phyloP scores from a whole-genome alignment of 495 filamentous ascomycete species.

The Bryoglossum gracile region DNA sequence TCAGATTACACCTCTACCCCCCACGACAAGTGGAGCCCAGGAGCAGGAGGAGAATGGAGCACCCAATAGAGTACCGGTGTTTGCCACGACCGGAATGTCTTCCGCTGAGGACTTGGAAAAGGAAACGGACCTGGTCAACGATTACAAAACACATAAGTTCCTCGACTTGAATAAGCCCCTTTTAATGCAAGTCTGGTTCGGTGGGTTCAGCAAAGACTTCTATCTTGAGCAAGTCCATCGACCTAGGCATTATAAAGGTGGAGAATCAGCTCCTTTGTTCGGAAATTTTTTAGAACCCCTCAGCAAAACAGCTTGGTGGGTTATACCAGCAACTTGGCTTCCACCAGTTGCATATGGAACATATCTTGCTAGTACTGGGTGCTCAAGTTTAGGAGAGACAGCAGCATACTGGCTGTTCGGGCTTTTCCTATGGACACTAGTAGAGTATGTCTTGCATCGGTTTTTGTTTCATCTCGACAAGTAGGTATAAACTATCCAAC shows the following conservation, averaged over 20 bases:
- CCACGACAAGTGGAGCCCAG: conserved; percentile 24
- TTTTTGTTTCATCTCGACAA: conserved; percentile 91
- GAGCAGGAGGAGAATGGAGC: conserved; percentile 20
- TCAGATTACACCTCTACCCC: conserved; percentile 40
- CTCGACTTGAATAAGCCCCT: conserved; percentile 83
- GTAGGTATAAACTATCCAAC: conserved; percentile 42
- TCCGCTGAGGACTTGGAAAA: conserved; percentile 76
- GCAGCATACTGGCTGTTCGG: conserved; percentile 32
- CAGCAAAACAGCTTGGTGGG: conserved; percentile 88
- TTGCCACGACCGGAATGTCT: conserved; percentile 76
- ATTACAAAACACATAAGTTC: conserved; percentile 87
- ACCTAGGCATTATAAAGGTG: conserved; percentile 88
- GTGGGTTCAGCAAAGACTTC: conserved; percentile 85
- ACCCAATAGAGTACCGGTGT: conserved; percentile 33
- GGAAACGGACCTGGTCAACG: conserved; percentile 66
- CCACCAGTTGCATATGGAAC: conserved; percentile 71
- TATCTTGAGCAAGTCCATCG: conserved; percentile 95
- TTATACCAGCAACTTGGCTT: conserved; percentile 81
- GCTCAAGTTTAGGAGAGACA: conserved; percentile 19
- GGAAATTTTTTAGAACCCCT: conserved; percentile 97
- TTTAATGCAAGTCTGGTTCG: conserved; percentile 80
- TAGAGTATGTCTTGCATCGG: conserved; percentile 87
- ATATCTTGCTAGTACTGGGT: conserved; percentile 54
- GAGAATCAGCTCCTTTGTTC: conserved; percentile 87
- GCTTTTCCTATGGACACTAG: conserved; percentile 73